These are phyloP conservation scores for Yamadazyma siamensis DNA, from an alignment of 1,139 yeast genomes.

Conservation along the genomic window DNA sequence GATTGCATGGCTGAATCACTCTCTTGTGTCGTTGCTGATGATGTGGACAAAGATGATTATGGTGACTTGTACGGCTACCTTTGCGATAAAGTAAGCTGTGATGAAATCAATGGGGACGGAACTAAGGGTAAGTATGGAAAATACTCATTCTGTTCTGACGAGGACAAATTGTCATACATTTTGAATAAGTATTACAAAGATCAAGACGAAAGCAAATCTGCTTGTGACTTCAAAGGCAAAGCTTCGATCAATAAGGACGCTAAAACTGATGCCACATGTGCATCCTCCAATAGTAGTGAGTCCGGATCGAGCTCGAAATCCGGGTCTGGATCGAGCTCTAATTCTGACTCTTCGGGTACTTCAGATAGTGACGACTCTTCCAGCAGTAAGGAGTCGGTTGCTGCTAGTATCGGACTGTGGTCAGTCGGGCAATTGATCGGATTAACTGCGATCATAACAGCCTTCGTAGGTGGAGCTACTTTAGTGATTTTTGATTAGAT, in stretches of 20 bases:
- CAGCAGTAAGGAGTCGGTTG: conserved; percentile 9
- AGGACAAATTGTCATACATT: conserved; percentile 61
- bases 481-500: conserved; percentile 24
- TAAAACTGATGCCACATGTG: conserved; percentile 53
- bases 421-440: conserved; percentile 31
- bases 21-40: conserved; percentile 46
- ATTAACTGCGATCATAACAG: conserved; percentile 28
- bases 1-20: conserved; percentile 50
- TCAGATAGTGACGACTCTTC: conserved; percentile 13
- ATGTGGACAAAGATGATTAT: conserved; percentile 47
- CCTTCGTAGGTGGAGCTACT: conserved; percentile 39
- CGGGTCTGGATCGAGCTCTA: conserved; percentile 24
- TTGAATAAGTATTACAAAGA: conserved; percentile 56
- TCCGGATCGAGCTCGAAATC: conserved; percentile 32
- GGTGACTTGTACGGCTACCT: conserved; percentile 51
- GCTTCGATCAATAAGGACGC: conserved; percentile 46
- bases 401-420: conserved; percentile 21
- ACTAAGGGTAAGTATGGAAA: conserved; percentile 61
- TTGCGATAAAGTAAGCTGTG: conserved; percentile 48
- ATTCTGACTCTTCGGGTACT: conserved; percentile 9
- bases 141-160: conserved; percentile 54
- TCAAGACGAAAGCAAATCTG: conserved; percentile 40
- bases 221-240: conserved; percentile 69
- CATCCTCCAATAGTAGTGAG: conserved; percentile 32
- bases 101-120: conserved; percentile 60